Percentiles rank a stretch among this genome's conserved stretches.
Conservation (phyloP, 805 yeast species). For the Starmerella tilneyi region DNA sequence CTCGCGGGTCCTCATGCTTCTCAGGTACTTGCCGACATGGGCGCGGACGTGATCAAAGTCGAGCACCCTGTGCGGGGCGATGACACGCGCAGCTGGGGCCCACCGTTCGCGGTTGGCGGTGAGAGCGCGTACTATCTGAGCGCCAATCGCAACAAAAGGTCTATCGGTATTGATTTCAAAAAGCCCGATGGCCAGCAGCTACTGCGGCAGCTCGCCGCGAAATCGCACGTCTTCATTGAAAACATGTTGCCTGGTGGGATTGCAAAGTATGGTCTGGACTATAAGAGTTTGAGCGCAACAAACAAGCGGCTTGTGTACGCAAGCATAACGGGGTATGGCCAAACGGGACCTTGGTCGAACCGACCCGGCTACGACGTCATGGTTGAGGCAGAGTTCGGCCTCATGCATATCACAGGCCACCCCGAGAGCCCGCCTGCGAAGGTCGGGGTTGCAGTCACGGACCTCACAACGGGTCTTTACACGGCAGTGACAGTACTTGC, state of each 20-base stretch:
- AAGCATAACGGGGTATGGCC: slow-evolving; percentile 37
- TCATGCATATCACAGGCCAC: slow-evolving; percentile 38
- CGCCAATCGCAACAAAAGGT: slow-evolving; percentile 34
- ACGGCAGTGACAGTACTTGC: slow-evolving; percentile 34
- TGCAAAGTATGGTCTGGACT: slow-evolving; percentile 32
- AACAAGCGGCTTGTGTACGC: slow-evolving; percentile 32
- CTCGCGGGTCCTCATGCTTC: slow-evolving; percentile 38
- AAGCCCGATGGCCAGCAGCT: slow-evolving; percentile 30
- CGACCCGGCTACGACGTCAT: slow-evolving; percentile 38
- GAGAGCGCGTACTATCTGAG: slow-evolving; percentile 35
- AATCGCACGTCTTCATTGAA: slow-evolving; percentile 34
- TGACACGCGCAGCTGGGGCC: slow-evolving; percentile 39
- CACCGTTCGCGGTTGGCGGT: slow-evolving; percentile 34
- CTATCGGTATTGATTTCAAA: slow-evolving; percentile 34
- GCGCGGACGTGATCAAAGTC: slow-evolving; percentile 36
- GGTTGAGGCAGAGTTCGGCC: slow-evolving; percentile 39
- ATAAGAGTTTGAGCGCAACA: slow-evolving; percentile 25
- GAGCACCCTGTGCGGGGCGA: slow-evolving; percentile 38
- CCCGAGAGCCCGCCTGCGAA: slow-evolving; percentile 36
- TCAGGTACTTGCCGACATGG: slow-evolving; percentile 36
- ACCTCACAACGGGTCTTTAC: slow-evolving; percentile 35
- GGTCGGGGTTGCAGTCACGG: slow-evolving; percentile 39
- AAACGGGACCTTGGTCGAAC: slow-evolving; percentile 33
- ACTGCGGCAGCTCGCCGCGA: slow-evolving; percentile 26
- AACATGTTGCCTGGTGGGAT: slow-evolving; percentile 35